These are phyloP conservation scores for Ascomycota sp. DNA, from an alignment of 2,329 filamentous ascomycete species.

Conservation along the genomic window DNA sequence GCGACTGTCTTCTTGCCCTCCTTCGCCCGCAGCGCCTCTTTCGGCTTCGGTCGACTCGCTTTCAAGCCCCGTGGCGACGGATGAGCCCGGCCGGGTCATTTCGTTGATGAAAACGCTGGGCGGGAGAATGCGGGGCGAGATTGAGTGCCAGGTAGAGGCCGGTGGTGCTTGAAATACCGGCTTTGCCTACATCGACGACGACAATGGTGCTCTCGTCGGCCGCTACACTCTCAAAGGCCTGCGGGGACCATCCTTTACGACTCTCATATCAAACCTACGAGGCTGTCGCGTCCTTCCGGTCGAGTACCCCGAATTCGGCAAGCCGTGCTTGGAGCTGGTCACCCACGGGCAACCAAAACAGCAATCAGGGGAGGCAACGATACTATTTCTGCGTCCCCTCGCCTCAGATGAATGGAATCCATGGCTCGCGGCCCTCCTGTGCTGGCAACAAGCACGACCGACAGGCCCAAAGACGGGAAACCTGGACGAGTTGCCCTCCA, in stretches of 20 bases:
- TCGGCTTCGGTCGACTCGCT: conserved; percentile 40
- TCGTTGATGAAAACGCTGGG: conserved; percentile 59
- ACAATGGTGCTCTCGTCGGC: conserved; percentile 54
- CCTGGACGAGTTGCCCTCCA: conserved; percentile 4
- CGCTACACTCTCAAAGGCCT: conserved; percentile 38
- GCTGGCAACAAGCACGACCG: conserved; percentile 59
- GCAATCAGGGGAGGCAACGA: conserved; percentile 18
- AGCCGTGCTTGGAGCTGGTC: conserved; percentile 32
- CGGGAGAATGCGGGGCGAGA: conserved; percentile 59
- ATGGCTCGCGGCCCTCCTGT: conserved; percentile 63
- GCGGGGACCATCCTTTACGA: conserved; percentile 38
- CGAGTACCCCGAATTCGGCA: conserved; percentile 21
- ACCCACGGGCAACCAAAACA: conserved; percentile 30
- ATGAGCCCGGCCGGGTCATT: conserved; percentile 51
- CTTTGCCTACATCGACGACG: conserved; percentile 61
- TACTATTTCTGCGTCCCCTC: conserved; percentile 41
- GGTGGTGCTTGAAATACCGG: conserved; percentile 46
- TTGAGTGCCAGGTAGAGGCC: conserved; percentile 47
- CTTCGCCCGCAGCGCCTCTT: conserved; percentile 32
- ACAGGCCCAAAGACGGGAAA: conserved; percentile 32
- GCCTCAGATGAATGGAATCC: conserved; percentile 48
- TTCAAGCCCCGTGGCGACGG: conserved; percentile 36
- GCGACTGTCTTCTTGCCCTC: conserved; percentile 32
- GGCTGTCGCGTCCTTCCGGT: conserved; percentile 48
- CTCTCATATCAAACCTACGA: conserved; percentile 52